Conservation (phyloP, 441 rosid species). For the Viola pubescens region DNA sequence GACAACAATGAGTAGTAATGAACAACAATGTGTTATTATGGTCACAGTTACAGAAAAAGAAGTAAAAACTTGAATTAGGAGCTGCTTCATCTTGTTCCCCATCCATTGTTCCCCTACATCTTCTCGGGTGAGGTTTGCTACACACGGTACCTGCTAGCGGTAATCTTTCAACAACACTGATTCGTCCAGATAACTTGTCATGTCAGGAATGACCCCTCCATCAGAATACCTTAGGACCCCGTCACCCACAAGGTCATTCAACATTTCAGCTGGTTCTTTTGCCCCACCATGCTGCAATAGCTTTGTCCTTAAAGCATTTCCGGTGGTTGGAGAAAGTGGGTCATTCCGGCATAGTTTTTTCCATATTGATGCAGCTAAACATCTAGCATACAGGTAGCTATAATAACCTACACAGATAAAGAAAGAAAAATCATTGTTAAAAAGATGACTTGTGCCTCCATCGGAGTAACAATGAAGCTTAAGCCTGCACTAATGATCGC, state of each 20-base stretch:
- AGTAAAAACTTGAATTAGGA: too few relatives aligned
- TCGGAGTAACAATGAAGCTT: too few relatives aligned
- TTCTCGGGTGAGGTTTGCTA: slow-evolving; percentile 2
- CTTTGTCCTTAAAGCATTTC: slow-evolving; percentile 57
- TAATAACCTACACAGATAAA: slow-evolving; percentile 52
- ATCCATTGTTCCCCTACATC: background rate
- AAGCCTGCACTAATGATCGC: too few relatives aligned
- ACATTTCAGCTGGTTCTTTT: slow-evolving; percentile 62
- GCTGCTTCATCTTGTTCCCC: background rate
- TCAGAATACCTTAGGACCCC: slow-evolving; percentile 41
- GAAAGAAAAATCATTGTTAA: background rate
- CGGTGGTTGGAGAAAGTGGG: slow-evolving; percentile 68
- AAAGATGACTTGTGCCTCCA: too few relatives aligned
- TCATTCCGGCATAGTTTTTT: slow-evolving; percentile 69
- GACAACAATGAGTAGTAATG: too few relatives aligned
- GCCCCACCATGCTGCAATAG: slow-evolving; percentile 82
- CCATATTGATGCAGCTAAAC: slow-evolving; percentile 91
- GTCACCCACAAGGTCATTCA: slow-evolving; percentile 59
- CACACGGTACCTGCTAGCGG: background rate
- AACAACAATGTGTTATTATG: too few relatives aligned
- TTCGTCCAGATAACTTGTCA: slow-evolving; percentile 56
- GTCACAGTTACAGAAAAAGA: too few relatives aligned
- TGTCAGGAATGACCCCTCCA: slow-evolving; percentile 65
- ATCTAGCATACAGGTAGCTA: slow-evolving; percentile 86
- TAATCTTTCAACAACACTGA: slow-evolving; percentile 22